phyloP scores from a whole-genome alignment of 805 yeast genomes.

The Myxozyma kluyveri region DNA sequence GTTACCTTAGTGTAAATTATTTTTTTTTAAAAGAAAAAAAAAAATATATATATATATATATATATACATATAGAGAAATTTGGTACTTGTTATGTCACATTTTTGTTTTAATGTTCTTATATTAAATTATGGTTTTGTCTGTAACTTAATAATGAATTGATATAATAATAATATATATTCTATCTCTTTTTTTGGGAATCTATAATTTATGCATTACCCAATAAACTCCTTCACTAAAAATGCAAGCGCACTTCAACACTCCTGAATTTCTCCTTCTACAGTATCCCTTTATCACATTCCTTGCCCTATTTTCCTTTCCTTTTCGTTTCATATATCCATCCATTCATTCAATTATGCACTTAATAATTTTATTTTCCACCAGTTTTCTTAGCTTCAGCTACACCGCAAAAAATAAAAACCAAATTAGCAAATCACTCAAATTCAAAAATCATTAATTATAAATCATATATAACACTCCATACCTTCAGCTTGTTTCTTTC shows the following conservation, averaged over 20 bases:
- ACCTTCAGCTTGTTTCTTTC: slow-evolving; percentile 84
- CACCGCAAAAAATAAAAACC: neutral
- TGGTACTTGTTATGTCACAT: neutral
- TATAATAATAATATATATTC: neutral
- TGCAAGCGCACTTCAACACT: no score
- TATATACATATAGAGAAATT: neutral
- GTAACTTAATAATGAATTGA: neutral
- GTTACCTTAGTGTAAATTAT: slow-evolving; percentile 68
- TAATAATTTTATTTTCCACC: slow-evolving; percentile 4
- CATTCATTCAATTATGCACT: neutral
- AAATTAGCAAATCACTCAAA: no score
- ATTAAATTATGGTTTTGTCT: neutral
- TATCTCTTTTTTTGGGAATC: no score
- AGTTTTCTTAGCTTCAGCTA: slow-evolving; percentile 21
- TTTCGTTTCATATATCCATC: no score
- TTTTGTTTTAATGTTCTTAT: no score
- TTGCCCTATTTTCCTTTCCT: no score
- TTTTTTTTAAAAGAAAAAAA: no score
- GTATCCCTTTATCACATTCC: no score
- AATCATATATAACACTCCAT: neutral
- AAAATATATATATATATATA: neutral
- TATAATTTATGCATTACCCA: no score
- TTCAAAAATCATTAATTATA: no score
- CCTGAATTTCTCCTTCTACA: no score
- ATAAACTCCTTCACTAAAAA: no score